A percentile compares a stretch with the other conserved stretches of the same genome.
Conservation (phyloP, 495 filamentous ascomycete genomes). For the Daldinia bambusicola region DNA sequence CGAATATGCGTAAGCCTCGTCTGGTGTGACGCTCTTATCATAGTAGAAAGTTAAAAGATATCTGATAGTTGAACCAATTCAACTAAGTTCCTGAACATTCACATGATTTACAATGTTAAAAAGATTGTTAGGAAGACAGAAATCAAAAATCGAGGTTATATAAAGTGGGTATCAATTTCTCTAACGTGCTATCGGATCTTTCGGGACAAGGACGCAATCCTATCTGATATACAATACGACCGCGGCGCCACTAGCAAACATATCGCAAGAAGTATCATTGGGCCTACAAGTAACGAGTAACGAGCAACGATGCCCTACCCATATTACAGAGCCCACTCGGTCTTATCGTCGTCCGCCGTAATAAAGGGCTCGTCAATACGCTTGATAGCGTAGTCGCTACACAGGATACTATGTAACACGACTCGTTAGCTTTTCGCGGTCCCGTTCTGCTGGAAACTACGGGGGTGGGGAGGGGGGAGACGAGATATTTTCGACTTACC, state of each 20-base stretch:
- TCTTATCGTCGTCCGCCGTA: conserved; percentile 69
- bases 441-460: not conserved
- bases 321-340: conserved; percentile 82
- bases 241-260: conserved; percentile 5
- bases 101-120: not conserved
- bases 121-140: not conserved
- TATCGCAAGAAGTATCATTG: conserved; percentile 4
- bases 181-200: conserved; percentile 27
- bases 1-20: not conserved
- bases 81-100: not conserved
- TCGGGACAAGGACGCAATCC: conserved; percentile 13
- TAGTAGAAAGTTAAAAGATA: not conserved
- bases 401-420: conserved; percentile 72
- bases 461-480: too few relatives aligned
- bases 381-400: conserved; percentile 93
- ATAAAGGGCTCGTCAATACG: conserved; percentile 93
- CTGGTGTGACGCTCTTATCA: not conserved
- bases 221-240: conserved; percentile 31
- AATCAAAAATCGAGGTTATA: not conserved
- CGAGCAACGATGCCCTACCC: conserved; percentile 21
- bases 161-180: conserved; percentile 44
- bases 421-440: conserved; percentile 14
- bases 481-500: conserved; percentile 62
- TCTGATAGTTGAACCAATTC: not conserved
- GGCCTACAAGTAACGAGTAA: not conserved